These are phyloP conservation scores for Metschnikowia chrysomelidarum DNA, from an alignment of 805 yeast species.

Conservation along the genomic window DNA sequence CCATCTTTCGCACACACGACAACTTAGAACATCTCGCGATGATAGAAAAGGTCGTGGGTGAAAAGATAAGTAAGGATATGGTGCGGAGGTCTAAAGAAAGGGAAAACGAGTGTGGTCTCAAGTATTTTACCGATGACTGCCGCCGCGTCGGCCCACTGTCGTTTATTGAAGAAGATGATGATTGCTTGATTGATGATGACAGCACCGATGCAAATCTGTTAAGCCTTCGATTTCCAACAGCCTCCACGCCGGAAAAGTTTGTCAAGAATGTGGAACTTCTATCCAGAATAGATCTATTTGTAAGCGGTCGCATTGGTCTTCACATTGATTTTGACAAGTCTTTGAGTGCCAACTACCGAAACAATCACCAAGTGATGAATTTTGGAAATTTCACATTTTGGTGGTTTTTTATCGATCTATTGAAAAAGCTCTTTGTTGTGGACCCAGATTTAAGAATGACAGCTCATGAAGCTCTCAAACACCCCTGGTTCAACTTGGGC, in stretches of 20 bases:
- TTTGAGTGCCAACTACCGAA: conserved; percentile 37
- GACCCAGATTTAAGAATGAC: conserved; percentile 38
- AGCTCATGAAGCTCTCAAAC: conserved; percentile 42
- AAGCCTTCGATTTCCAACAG: conserved; percentile 37
- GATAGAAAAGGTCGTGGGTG: conserved; percentile 79
- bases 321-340: conserved; percentile 39
- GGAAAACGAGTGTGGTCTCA: conserved; percentile 41
- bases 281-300: conserved; percentile 43
- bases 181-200: conserved; percentile 30
- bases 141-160: conserved; percentile 9
- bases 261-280: conserved; percentile 39
- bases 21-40: conserved; percentile 91
- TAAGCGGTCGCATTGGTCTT: conserved; percentile 41
- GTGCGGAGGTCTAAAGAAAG: conserved; percentile 32
- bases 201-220: conserved; percentile 24
- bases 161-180: conserved; percentile 23
- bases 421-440: conserved; percentile 37
- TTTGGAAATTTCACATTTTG: conserved; percentile 74
- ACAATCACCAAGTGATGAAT: conserved; percentile 42
- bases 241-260: conserved; percentile 38
- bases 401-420: conserved; percentile 62
- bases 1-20: conserved; percentile 92
- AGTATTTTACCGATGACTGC: conserved; percentile 31
- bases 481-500: conserved; percentile 49
- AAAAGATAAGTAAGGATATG: conserved; percentile 45